Percentiles rank a stretch among this genome's conserved stretches.
Conservation (phyloP, 768 basidiomycete species). For the Psilocybe tampanensis region DNA sequence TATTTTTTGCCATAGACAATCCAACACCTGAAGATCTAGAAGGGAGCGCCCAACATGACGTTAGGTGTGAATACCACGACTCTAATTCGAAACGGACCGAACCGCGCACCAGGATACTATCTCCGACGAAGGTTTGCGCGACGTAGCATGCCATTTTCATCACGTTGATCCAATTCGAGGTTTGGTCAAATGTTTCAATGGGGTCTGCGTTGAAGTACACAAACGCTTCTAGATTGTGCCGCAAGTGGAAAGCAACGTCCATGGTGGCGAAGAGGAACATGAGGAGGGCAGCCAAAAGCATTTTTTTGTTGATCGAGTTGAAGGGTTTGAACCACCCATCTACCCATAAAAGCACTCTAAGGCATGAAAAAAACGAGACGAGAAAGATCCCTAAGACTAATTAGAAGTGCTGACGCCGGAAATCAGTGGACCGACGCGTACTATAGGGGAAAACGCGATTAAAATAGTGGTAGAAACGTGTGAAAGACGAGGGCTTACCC, state of each 20-base stretch:
- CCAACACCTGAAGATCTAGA: constrained; percentile 41
- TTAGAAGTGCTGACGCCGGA: background rate
- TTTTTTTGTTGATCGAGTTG: constrained; percentile 30
- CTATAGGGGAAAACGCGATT: background rate
- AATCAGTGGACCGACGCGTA: background rate
- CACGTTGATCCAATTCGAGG: constrained; percentile 41
- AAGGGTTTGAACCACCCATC: constrained; percentile 30
- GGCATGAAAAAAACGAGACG: constrained; percentile 36
- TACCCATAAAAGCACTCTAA: constrained; percentile 34
- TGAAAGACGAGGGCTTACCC: constrained; percentile 24
- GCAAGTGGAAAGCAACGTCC: constrained; percentile 42
- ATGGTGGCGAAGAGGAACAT: constrained; percentile 43
- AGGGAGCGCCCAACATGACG: background rate
- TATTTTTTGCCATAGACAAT: constrained; percentile 34
- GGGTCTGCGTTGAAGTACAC: constrained; percentile 36
- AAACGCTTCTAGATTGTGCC: constrained; percentile 44
- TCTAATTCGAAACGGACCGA: too few relatives aligned
- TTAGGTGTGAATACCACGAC: background rate
- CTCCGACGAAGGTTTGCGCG: constrained; percentile 44
- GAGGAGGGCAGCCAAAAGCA: constrained; percentile 37
- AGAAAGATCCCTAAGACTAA: constrained; percentile 33
- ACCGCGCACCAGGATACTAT: constrained; percentile 41
- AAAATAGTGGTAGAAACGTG: background rate
- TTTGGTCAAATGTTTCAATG: constrained; percentile 33
- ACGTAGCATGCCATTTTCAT: constrained; percentile 44